Percentiles rank a stretch among this genome's conserved stretches.
Conservation (phyloP, 1,284 basidiomycete genomes). For the Wolfiporia cocos region DNA sequence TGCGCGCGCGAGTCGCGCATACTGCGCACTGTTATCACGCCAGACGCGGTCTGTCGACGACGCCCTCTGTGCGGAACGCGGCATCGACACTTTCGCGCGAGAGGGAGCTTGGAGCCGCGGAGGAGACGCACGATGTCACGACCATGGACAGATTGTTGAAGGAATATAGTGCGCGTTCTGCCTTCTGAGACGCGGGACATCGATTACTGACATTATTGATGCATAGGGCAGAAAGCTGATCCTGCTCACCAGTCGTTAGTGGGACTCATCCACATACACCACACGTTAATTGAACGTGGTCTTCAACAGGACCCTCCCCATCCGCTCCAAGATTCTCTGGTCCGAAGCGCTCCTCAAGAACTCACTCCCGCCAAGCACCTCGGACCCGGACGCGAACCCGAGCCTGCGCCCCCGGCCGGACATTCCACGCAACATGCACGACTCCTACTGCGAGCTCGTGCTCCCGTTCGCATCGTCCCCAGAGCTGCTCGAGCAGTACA, state of each 20-base stretch:
- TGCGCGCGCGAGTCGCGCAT: too few species aligned
- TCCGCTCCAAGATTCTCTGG: slow-evolving; percentile 37
- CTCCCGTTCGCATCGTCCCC: slow-evolving; percentile 58
- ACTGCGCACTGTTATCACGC: too few species aligned
- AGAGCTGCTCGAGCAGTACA: slow-evolving; percentile 57
- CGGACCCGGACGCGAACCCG: slow-evolving; percentile 7
- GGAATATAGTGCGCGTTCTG: slow-evolving; percentile 38
- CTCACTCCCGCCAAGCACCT: slow-evolving; percentile 26
- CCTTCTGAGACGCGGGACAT: too few species aligned
- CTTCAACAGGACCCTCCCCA: slow-evolving; percentile 11
- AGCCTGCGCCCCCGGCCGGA: slow-evolving; percentile 15
- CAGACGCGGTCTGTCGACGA: slow-evolving; percentile 8
- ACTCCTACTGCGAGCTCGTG: slow-evolving; percentile 61
- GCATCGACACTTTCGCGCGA: slow-evolving; percentile 14
- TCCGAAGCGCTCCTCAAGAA: slow-evolving; percentile 40
- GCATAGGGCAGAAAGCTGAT: slow-evolving; percentile 44
- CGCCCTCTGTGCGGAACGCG: slow-evolving; percentile 8
- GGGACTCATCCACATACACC: neutral
- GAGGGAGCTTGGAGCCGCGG: slow-evolving; percentile 25
- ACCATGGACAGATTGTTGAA: slow-evolving; percentile 54
- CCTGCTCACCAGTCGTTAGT: slow-evolving; percentile 49
- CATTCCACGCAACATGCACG: slow-evolving; percentile 53
- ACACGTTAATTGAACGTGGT: neutral
- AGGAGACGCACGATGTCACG: slow-evolving; percentile 54
- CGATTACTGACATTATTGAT: too few species aligned